Evolutionary conservation across 1,139 yeast genomes (phyloP).

Genomic region (Sugiyamaella neomexicana): DNA sequence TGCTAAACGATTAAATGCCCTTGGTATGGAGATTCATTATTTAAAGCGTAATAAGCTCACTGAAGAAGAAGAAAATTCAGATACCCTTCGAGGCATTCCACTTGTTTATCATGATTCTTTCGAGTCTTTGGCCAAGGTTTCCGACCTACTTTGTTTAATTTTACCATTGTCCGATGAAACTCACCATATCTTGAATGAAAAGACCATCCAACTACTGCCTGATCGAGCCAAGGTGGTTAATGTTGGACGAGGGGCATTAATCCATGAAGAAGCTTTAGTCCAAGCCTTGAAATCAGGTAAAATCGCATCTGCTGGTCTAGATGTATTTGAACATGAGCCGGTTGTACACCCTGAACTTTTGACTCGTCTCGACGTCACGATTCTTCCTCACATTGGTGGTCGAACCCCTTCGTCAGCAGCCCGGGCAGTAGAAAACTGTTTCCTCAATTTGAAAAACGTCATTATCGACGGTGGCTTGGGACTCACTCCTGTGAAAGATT

Average conservation of each 20-base stretch:
- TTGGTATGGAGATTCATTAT: conserved; percentile 64
- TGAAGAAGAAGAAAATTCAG: conserved; percentile 36
- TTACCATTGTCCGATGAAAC: conserved; percentile 68
- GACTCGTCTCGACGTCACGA: conserved; percentile 64
- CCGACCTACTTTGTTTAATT: conserved; percentile 64
- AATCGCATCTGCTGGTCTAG: conserved; percentile 72
- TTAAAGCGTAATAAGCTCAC: conserved; percentile 56
- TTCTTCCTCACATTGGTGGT: conserved; percentile 79
- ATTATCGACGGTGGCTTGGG: conserved; percentile 18
- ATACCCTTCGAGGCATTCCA: conserved; percentile 37
- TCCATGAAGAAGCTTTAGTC: conserved; percentile 72
- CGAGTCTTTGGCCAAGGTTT: conserved; percentile 41
- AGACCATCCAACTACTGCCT: conserved; percentile 50
- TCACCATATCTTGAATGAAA: conserved; percentile 52
- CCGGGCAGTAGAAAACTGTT: conserved; percentile 22
- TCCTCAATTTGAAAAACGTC: conserved; percentile 23
- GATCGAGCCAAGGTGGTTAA: conserved; percentile 66
- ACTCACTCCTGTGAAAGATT: conserved; percentile 17
- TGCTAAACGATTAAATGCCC: conserved; percentile 53
- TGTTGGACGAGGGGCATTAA: conserved; percentile 73
- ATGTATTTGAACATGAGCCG: conserved; percentile 77
- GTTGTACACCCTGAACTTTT: conserved; percentile 52
- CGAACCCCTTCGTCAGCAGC: conserved; percentile 52
- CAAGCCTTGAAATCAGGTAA: conserved; percentile 67
- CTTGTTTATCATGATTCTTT: conserved; percentile 49